phyloP scores from a whole-genome alignment of 306 rosid species.

The Begonia loranthoides region DNA sequence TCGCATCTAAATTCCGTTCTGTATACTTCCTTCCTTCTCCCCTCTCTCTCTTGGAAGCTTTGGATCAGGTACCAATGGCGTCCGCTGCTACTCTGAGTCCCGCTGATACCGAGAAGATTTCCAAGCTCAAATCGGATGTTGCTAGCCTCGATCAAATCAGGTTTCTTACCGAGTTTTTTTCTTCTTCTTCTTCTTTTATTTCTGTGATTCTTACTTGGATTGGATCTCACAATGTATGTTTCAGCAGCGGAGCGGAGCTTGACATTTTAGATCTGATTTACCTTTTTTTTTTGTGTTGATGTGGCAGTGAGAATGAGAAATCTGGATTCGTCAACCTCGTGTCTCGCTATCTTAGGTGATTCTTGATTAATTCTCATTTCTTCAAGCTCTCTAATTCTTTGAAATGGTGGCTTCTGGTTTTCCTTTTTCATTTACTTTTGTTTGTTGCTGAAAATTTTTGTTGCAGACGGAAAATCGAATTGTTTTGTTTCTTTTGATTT shows the following conservation, averaged over 20 bases:
- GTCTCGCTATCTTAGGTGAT: conserved; percentile 78
- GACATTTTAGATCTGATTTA: conserved; percentile 17
- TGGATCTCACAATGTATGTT: neutral
- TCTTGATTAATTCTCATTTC: no score
- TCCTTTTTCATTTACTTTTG: no score
- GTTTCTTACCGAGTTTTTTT: conserved; percentile 13
- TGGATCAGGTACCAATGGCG: conserved; percentile 31
- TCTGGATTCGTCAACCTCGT: conserved; percentile 79
- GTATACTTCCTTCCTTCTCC: neutral
- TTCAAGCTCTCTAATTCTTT: no score
- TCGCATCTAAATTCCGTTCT: no score
- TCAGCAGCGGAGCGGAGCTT: neutral
- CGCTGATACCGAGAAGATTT: conserved; percentile 33
- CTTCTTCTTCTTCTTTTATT: neutral
- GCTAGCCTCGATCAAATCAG: conserved; percentile 70
- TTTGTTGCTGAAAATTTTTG: no score
- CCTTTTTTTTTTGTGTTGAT: conserved; percentile 8
- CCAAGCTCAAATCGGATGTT: conserved; percentile 52
- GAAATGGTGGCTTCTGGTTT: no score
- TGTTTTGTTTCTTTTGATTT: no score
- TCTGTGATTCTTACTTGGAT: neutral
- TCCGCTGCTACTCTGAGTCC: conserved; percentile 33
- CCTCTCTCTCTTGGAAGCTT: conserved; percentile 9
- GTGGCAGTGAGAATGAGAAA: conserved; percentile 70
- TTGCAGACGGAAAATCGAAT: no score